Base-by-base conservation (phyloP, 2,329 filamentous ascomycete genomes). In the Alternaria novae-zelandiae region DNA sequence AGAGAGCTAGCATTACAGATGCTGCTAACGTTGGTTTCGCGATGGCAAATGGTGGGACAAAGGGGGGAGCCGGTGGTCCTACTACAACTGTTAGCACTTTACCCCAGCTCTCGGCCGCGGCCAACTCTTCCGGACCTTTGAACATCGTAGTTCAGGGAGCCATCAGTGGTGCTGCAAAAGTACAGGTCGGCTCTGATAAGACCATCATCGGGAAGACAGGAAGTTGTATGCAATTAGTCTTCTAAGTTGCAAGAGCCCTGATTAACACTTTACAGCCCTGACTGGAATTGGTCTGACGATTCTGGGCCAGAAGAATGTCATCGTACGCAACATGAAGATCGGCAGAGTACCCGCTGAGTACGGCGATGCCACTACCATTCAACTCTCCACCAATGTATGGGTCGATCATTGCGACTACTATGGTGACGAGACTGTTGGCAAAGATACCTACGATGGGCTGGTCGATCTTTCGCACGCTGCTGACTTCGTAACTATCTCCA, bases 321-420 rank as follows among this genome's bases (percentile, higher is more conserved):
- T 90, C 63, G 74, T 90, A 63, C 85, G 87, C 44, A 90, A 90
- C 81, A 74, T 90, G 66, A 87, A 89, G 69, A 80, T 83, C 64
- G 84, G 88, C 70, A 87, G 88, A 43, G 72, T 82, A 11, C 87
- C 81, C 20, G 87, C 87, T 9, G 77, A 78, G 10, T 83, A 86
- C 62, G 87, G 87, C 10, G 88, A 90, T 69, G 86, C 84, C 61
- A 85, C 90, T 68, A 85, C 83, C 66, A 86, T 90, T 63, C 84
- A 89, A 78, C 73, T 75, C 7, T 84, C 85, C 1, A 85, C 74
- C 53, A 89, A 89, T 67, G 83, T 76, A 36, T 74, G 89, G 89
- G 82, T 91, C 54, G 89, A 91, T 78, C 89, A 91, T 80, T 84
- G 84, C 73, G 89, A 91, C 66, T 81, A 91, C 3, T 87, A 86